Evolutionary conservation across 768 basidiomycete species (phyloP).

Genomic region (Auriscalpium microsporum): DNA sequence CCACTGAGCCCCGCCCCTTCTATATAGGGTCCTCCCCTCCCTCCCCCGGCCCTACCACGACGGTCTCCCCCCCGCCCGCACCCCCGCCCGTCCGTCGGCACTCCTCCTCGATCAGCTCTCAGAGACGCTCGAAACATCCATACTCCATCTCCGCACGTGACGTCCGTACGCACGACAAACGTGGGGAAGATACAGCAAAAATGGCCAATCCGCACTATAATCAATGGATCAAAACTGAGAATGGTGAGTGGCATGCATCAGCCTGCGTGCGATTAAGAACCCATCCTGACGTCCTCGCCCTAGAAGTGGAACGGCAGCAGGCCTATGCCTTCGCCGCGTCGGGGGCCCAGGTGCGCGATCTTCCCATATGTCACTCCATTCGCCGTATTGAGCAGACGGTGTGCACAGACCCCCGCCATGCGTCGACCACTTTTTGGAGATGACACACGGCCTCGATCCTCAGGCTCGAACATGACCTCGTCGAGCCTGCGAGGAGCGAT

Average conservation of each 20-base stretch:
- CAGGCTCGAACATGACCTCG: conserved; percentile 35
- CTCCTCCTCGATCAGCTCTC: conserved; percentile 1
- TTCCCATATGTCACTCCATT: conserved; percentile 16
- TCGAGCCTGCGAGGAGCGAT: conserved; percentile 56
- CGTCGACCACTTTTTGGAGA: conserved; percentile 17
- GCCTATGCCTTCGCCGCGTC: conserved; percentile 11
- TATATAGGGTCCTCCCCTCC: conserved; percentile 37
- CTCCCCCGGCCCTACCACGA: conserved; percentile 10
- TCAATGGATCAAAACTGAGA: conserved; percentile 13
- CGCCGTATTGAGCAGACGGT: conserved; percentile 14
- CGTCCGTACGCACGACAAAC: conserved; percentile 8
- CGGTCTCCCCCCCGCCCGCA: conserved; percentile 3
- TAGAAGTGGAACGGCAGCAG: conserved; percentile 11
- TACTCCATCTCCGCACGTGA: conserved; percentile 9
- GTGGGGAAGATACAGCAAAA: conserved; percentile 2
- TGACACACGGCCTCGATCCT: conserved; percentile 23
- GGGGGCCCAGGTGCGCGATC: conserved; percentile 17
- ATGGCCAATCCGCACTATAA: conserved; percentile 13
- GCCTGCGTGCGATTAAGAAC: neutral
- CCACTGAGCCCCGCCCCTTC: conserved; percentile 24
- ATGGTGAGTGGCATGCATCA: conserved; percentile 2
- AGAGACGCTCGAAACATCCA: conserved; percentile 15
- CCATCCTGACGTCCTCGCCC: neutral
- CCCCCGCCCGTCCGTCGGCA: conserved; percentile 9
- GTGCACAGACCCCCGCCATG: neutral